Evolutionary conservation across 225 moss, liverwort and hornwort species (phyloP), one percentile per base, ranked within the genome.

Genomic region (Physcomitrellopsis africana): DNA sequence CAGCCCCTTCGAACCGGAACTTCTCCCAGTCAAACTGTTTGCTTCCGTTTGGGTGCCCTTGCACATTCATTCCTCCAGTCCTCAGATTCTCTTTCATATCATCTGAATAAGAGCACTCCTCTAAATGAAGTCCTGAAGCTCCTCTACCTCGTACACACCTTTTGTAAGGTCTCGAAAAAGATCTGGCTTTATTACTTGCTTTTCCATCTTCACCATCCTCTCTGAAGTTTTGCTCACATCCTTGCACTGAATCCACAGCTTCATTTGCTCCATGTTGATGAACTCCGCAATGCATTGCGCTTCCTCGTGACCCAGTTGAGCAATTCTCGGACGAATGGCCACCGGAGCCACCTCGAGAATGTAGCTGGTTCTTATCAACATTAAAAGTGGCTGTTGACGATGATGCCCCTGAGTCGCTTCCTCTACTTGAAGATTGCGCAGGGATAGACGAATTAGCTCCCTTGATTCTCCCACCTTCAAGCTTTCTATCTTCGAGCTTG

Each of bases 1-100:
- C 57, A 73, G 37, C 20, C 58, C 61, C 77, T 15, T 81, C 84
- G 3, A 81, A 82, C 52, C 89, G 87, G 43, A 94, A 75, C 45
- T 81, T 79, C 76, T 94, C 83, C 92, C 94, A 96, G 54, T 96
- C 92, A 17, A 94, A 78, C 63, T 84, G 88, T 69, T 81, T 87
- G 22, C 73, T 86, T 20, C 86, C 84, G 41, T 89, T 83, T 10
- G 85, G 91, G 74, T 83, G 86, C 13, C 69, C 75, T 47, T 78
- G 81, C 22, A 77, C 67, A 47, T 73, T 72, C 67, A 63, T 44
- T 75, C 84, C 76, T 29, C 73, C 48, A 11, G 23, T 78, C 11
- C 73, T 60, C 52, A 47, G 42, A 1, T 63, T 61, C 14, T 81
- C 73, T 51, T 55, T 87, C 69, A 77, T 72, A 57, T 81, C 84